Evolutionary conservation across 2,329 filamentous ascomycete genomes (phyloP).

Genomic region (Fusarium praegraminearum): DNA sequence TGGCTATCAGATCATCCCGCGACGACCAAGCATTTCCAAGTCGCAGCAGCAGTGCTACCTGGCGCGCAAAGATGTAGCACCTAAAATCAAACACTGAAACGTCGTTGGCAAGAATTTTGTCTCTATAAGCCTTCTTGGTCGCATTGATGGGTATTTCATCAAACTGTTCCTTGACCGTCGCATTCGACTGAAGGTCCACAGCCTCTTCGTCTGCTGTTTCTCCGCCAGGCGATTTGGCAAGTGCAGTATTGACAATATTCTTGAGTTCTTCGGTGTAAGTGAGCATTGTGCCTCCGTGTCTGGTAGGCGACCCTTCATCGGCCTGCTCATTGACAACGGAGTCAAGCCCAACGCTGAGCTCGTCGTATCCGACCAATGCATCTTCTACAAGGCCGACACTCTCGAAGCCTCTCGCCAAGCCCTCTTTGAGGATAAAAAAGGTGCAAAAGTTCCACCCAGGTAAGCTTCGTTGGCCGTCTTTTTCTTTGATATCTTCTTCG

Average conservation of each 20-base stretch:
- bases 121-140: slow-evolving; percentile 84
- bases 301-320: slow-evolving; percentile 67
- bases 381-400: slow-evolving; percentile 96
- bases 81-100: slow-evolving; percentile 97
- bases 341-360: slow-evolving; percentile 89
- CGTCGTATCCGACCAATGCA: slow-evolving; percentile 93
- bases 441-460: slow-evolving; percentile 99
- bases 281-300: slow-evolving; percentile 79
- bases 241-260: slow-evolving; percentile 65
- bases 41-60: slow-evolving; percentile 83
- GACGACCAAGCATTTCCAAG: slow-evolving; percentile 80
- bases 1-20: slow-evolving; percentile 70
- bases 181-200: slow-evolving; percentile 64
- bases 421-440: slow-evolving; percentile 98
- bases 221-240: slow-evolving; percentile 54
- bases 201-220: slow-evolving; percentile 56
- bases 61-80: slow-evolving; percentile 91
- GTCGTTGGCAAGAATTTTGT: slow-evolving; percentile 92
- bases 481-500: slow-evolving; percentile 96
- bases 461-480: slow-evolving; percentile 84
- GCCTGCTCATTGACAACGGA: slow-evolving; percentile 81
- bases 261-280: slow-evolving; percentile 80
- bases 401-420: slow-evolving; percentile 91
- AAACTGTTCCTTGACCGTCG: slow-evolving; percentile 55
- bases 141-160: slow-evolving; percentile 72